Base-by-base conservation (phyloP, 768 basidiomycete genomes). In the Neoboletus subvelutipes region DNA sequence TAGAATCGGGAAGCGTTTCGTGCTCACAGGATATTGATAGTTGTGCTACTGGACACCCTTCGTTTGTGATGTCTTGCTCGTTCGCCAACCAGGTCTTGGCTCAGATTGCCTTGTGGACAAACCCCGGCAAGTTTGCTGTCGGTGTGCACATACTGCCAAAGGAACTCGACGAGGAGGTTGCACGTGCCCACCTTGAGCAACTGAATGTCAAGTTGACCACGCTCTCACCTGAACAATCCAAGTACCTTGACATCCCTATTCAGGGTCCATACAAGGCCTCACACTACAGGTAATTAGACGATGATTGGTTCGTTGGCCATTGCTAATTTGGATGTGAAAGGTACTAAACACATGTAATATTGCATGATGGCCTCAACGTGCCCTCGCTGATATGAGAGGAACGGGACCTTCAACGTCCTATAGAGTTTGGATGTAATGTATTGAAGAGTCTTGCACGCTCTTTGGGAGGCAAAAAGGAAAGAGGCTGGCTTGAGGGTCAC, bases 51-150 rank as follows among this genome's bases (percentile, higher is more conserved):
- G 96, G 96, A 55, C 96, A 99, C 77, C 96, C 97, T 36, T 98
- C 96, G 43, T 98, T 95, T 77, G 97, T 99, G 78, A 99, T 99
- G 97, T 98, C 96, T 18, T 98, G 95, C 82, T 99, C 97, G 42
- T 99, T 99, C 82, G 78, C 93, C 72, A 99, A 99, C 84, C 97
- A 99, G 77, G 92, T 94, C 60, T 83, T 99, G 67, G 96, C 96
- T 31, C 95, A 97, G 78, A 98, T 99, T 69, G 95, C 94, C 24
- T 87, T 99, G 72, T 99, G 94, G 94, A 95, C 92, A 43, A 91
- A 86, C 62, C 85, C 88, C 34, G 86, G 87, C 75, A 86, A 88
- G 71, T 98, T 98, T 86, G 89, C 91, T 49, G 83, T 98, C 66
- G 97, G 97, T 60, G 96, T 98, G 31, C 96, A 99, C 83, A 95